Evolutionary conservation across 179 eudicot species (phyloP), one percentile per base, ranked within the genome.

Genomic region (Corrigiola litoralis): DNA sequence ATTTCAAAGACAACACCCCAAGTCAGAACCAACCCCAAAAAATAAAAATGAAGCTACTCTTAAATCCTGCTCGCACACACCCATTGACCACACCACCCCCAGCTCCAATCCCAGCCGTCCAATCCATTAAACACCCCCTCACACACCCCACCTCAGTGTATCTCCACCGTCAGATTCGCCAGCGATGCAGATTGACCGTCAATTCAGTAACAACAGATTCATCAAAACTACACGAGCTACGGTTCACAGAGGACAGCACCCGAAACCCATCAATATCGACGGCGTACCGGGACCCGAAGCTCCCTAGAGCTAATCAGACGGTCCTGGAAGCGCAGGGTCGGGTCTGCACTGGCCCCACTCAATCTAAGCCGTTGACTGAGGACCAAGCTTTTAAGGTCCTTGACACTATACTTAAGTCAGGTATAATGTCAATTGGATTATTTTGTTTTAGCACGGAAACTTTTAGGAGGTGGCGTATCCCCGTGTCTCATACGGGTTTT

Each of bases 261-360:
- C 84, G 77, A 38, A 94, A 94, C 49, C 97, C 94, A 58, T 71
- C 91, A 31, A 20, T 86, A 1, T 90, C 97, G 33, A 79, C 91
- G 14, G 69, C 80, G 34, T 94, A 83, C 51, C 89, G 97, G 73
- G 79, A 70, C 16, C 67, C 82, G 42, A 67, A 68, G 36, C 67
- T 74, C 32, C 75, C 76, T 14, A 80, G 70, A 63, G 92, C 99
- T 10, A 94, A 94, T 80, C 92, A 77, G 74, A 88, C 88, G 31
- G 92, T 94, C 40, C 67, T 91, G 3, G 99, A 94, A 48, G 99
- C 99, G 61, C 99, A 94, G 45, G 78, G 83, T 47, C 83, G 84
- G 82, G 94, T 94, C 32, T 94, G 99, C 60, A 94, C 99, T 8
- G 99, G 99, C 1, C 99, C 99, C 2, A 94, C 97, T 21, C 99